Evolutionary conservation across 2,329 filamentous ascomycete genomes (phyloP), one percentile per base, ranked within the genome.

Genomic region (Colletotrichum gigasporum): DNA sequence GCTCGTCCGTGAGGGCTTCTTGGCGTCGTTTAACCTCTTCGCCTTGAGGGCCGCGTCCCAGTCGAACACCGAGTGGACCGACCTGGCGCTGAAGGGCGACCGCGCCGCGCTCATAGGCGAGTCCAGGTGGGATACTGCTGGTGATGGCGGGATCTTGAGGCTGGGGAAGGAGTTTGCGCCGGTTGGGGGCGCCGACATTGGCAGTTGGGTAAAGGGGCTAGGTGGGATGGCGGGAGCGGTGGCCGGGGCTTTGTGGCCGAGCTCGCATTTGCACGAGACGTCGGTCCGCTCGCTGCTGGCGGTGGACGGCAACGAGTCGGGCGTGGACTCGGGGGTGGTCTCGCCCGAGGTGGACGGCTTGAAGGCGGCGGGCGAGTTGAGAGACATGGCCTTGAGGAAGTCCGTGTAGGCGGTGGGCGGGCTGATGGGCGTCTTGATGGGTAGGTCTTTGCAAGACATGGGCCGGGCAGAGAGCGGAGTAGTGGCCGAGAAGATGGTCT

Each of bases 371-470:
- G 92, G 91, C 67, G 90, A 93, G 73, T 89, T 87, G 63, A 94
- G 83, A 16, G 90, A 90, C 79, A 96, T 88, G 65, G 90, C 89
- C 79, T 94, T 95, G 67, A 98, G 89, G 74, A 97, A 98, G 73
- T 98, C 94, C 69, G 93, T 91, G 75, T 98, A 98, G 62, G 95
- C 94, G 20, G 87, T 84, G 3, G 95, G 95, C 54, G 95, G 95
- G 53, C 92, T 96, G 76, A 98, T 97, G 50, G 94, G 94, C 4
- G 94, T 97, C 79, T 94, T 95, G 82, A 94, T 87, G 70, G 86
- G 84, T 3, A 78, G 70, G 8, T 68, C 71, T 67, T 78, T 79
- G 68, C 74, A 76, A 41, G 73, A 70, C 63, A 77, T 78, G 30
- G 74, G 78, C 62, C 77, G 73, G 62, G 77, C 82, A 66, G 75